Base-by-base conservation (phyloP, 257 asterid species). In the Nicotiana obtusifolia region DNA sequence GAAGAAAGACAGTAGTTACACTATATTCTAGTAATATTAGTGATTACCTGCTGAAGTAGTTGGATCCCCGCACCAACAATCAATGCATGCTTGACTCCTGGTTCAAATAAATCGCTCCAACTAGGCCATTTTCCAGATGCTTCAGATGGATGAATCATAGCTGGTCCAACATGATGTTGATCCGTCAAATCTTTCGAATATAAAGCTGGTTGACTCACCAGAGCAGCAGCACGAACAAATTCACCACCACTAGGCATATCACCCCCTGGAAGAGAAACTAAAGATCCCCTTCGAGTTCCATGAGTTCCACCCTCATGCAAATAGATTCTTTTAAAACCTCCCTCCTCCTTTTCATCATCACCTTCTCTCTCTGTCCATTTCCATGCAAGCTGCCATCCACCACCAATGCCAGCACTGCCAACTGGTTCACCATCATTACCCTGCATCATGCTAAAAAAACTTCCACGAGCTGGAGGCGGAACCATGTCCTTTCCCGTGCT, bases 331-430 rank as follows among this genome's bases (percentile, higher is more conserved):
- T 87, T 86, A 67, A 91, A 89, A n/a, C 89, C 85, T 11, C 91
- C 92, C 56, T 83, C 92, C 56, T 83, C 85, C 33, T 71, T 83
- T 79, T 86, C 90, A 80, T 88, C 88, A 65, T 81, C 57, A 35
- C 88, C 81, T 57, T 88, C 86, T 37, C 84, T 85, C 78, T 90
- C 92, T 31, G 81, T 76, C 90, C 91, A 87, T 75, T 90, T 91
- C 92, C 92, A 91, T 4, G 94, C 95, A 80, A 92, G 93, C 85
- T 92, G 95, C 97, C 97, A 92, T 77, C 95, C 97, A 26, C 95
- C 87, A 14, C 97, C 97, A 37, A 92, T 91, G 76, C 90, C 91
- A 4, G 82, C 82, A 78, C 86, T 79, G 44, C 85, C 87, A 8
- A 68, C 85, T 56, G 81, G 81, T 80, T 86, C 88, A 56, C 89